phyloP scores from a whole-genome alignment of 148 eudicot genomes.

The Hydrangea macrophylla region DNA sequence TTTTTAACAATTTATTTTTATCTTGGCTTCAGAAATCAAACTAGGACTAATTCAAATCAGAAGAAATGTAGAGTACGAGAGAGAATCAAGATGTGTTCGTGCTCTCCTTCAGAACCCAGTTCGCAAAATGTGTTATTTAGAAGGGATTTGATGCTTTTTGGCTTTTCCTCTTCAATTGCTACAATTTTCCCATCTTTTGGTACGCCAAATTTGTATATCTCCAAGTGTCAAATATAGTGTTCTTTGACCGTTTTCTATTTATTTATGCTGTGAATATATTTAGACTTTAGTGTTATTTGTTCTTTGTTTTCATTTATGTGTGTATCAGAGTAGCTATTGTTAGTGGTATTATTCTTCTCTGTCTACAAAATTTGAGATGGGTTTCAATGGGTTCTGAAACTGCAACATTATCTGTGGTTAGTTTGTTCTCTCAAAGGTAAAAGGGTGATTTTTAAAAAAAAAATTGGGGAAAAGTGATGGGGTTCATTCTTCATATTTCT shows the following conservation, averaged over 20 bases:
- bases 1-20: neutral
- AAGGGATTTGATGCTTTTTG: slow-evolving; percentile 68
- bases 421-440: neutral
- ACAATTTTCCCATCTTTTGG: slow-evolving; percentile 45
- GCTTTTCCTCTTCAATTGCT: slow-evolving; percentile 56
- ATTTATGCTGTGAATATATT: neutral
- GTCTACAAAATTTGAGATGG: neutral
- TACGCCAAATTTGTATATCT: slow-evolving; percentile 13
- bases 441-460: too few species aligned
- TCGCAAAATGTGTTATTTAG: slow-evolving; percentile 42
- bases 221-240: neutral
- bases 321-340: neutral
- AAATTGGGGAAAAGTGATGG: neutral
- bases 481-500: neutral
- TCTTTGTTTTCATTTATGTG: neutral
- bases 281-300: neutral
- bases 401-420: too few species aligned
- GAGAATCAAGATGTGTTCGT: slow-evolving; percentile 27
- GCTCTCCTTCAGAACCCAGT: slow-evolving; percentile 30
- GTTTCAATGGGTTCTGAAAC: neutral
- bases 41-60: slow-evolving; percentile 18
- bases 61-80: slow-evolving; percentile 32
- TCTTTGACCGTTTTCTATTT: neutral
- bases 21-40: slow-evolving; percentile 35
- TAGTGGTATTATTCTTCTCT: neutral